Conservation (phyloP, 139 green algal genomes). For the Closterium sp. region DNA sequence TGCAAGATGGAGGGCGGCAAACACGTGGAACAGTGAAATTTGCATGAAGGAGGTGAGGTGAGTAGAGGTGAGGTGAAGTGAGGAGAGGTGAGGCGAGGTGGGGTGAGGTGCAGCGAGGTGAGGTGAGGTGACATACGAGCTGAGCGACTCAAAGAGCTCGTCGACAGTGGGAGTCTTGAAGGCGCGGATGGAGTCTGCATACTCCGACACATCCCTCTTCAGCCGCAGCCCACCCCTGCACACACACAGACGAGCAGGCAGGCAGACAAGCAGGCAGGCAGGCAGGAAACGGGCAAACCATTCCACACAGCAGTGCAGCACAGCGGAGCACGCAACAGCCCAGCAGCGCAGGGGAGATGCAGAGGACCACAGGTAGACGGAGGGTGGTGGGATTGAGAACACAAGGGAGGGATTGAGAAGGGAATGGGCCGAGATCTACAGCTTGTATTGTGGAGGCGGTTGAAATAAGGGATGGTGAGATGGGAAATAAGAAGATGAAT, state of each 20-base stretch:
- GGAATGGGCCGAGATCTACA: too few relatives aligned
- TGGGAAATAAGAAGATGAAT: not conserved
- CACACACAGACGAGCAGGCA: not conserved
- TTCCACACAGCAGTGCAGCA: not conserved
- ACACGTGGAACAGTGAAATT: not conserved
- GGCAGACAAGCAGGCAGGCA: not conserved
- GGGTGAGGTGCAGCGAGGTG: not conserved
- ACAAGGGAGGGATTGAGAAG: too few relatives aligned
- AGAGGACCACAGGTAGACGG: not conserved
- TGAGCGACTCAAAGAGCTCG: conserved; percentile 33
- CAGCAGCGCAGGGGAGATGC: not conserved
- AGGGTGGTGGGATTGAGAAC: too few relatives aligned
- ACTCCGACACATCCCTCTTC: conserved; percentile 45
- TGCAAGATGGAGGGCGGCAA: not conserved
- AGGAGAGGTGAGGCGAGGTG: not conserved
- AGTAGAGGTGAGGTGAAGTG: not conserved
- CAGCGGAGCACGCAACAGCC: not conserved
- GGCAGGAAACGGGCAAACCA: too few relatives aligned
- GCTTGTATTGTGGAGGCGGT: too few relatives aligned
- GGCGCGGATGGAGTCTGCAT: conserved; percentile 36
- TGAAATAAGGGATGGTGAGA: not conserved
- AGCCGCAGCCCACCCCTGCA: conserved; percentile 36
- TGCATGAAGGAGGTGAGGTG: not conserved
- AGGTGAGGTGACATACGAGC: not conserved
- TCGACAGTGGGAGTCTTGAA: conserved; percentile 45